Conservation (phyloP, 495 filamentous ascomycete genomes). For the Penicillium ochrochloron region DNA sequence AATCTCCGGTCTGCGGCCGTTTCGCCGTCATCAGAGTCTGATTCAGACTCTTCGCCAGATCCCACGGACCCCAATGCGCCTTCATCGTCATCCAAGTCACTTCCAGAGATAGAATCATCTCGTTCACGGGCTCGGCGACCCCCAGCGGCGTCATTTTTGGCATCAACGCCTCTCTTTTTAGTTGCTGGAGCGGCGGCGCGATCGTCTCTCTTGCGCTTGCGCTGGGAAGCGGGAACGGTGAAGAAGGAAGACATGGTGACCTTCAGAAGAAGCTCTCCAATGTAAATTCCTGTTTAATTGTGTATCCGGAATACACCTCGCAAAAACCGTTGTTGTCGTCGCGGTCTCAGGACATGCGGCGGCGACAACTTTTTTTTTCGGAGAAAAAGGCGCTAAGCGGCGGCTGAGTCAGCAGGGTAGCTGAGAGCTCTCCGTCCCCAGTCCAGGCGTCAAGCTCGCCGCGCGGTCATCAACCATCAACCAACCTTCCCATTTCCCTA, state of each 20-base stretch:
- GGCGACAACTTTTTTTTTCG: slow-evolving; percentile 51
- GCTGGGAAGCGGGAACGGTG: slow-evolving; percentile 73
- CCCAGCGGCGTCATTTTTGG: slow-evolving; percentile 37
- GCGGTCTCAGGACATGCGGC: slow-evolving; percentile 20
- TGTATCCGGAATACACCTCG: slow-evolving; percentile 19
- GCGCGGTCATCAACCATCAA: slow-evolving; percentile 41
- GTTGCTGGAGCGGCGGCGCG: slow-evolving; percentile 53
- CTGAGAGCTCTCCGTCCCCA: slow-evolving; percentile 31
- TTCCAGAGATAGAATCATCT: slow-evolving; percentile 81
- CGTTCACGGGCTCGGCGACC: slow-evolving; percentile 35
- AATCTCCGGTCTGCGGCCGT: slow-evolving; percentile 86
- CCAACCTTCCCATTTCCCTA: slow-evolving; percentile 18
- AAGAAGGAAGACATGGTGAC: slow-evolving; percentile 82
- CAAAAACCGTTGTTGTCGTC: slow-evolving; percentile 4
- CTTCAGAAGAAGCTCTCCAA: slow-evolving; percentile 14
- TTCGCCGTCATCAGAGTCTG: slow-evolving; percentile 67
- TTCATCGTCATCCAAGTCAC: slow-evolving; percentile 71
- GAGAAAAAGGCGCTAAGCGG: slow-evolving; percentile 40
- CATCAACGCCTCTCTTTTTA: slow-evolving; percentile 59
- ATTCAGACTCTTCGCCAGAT: slow-evolving; percentile 53
- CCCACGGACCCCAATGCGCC: slow-evolving; percentile 46
- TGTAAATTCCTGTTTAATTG: slow-evolving; percentile 11
- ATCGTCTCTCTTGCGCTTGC: slow-evolving; percentile 75
- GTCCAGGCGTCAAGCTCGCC: slow-evolving; percentile 53
- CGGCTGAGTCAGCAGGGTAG: slow-evolving; percentile 47